Conservation (phyloP, 257 asterid genomes). For the Cordia subcordata region DNA sequence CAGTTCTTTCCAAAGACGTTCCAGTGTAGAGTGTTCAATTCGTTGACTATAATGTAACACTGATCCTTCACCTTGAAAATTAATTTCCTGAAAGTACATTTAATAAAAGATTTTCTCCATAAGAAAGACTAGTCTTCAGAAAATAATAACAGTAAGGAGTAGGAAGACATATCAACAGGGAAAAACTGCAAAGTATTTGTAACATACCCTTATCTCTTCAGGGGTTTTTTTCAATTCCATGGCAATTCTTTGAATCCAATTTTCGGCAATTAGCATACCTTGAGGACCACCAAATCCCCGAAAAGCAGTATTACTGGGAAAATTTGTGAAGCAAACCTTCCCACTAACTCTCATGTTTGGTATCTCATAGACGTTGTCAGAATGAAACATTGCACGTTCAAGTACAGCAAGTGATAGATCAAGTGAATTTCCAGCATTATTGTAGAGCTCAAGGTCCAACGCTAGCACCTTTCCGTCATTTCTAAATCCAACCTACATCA, state of each 20-base stretch:
- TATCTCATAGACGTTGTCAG: slow-evolving; percentile 87
- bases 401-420: slow-evolving; percentile 89
- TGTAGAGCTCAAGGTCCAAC: slow-evolving; percentile 80
- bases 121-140: not conserved
- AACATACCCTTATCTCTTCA: slow-evolving; percentile 78
- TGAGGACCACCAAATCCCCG: slow-evolving; percentile 99
- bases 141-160: not conserved
- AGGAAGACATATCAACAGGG: not conserved
- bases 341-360: slow-evolving; percentile 78
- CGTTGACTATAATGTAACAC: slow-evolving; percentile 77
- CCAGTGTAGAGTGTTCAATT: slow-evolving; percentile 62
- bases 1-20: slow-evolving; percentile 76
- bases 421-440: slow-evolving; percentile 87
- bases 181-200: not conserved
- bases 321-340: slow-evolving; percentile 84
- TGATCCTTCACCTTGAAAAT: slow-evolving; percentile 85
- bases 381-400: slow-evolving; percentile 95
- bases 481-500: slow-evolving; percentile 77
- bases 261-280: slow-evolving; percentile 93
- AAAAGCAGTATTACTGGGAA: slow-evolving; percentile 96
- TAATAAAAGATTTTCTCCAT: slow-evolving; percentile 4
- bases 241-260: slow-evolving; percentile 91
- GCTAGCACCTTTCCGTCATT: slow-evolving; percentile 82
- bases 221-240: slow-evolving; percentile 77
- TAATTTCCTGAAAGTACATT: slow-evolving; percentile 59